Base-by-base conservation (phyloP, 2,329 filamentous ascomycete genomes). In the Tolypocladium album region DNA sequence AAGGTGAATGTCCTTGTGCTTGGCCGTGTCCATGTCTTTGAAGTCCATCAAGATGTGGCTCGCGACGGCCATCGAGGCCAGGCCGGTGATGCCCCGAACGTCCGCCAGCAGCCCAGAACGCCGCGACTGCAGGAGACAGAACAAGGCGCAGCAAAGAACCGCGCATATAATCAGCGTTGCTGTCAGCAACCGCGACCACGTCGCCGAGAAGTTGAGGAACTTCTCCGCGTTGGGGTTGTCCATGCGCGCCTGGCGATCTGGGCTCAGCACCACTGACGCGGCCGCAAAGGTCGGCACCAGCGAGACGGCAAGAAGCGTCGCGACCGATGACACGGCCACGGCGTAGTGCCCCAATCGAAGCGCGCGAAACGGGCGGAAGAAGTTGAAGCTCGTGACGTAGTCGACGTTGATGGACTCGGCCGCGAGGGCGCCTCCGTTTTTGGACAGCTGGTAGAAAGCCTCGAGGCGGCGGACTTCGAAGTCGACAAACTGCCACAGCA, bases 11-110 rank as follows among this genome's bases (percentile, higher is more conserved):
- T 86, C 82, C 56, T 83, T 76, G 59, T 87, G 83, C 5, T 79
- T 83, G 9, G 84, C 86, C 1, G 84, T 82, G 68, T 91, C 88
- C 73, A 89, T 82, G 60, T 86, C 86, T 63, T 84, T 85, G 68
- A 91, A 90, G 68, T 91, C 88, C 72, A 85, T 85, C 63, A 90
- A 74, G 68, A 90, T 88, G 64, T 90, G 88, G 63, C 82, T 85
- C 62, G 84, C 83, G 3, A 88, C 88, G 12, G 88, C 88, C 87
- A 91, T 90, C 60, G 87, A 84, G 7, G 88, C 88, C 43, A 90
- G 78, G 1, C 88, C 88, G 1, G 88, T 87, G 58, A 91, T 89
- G 7, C 88, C 88, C 64, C 84, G 85, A 8, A 89, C 87, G 67
- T 90, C 86, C 7, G 83, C 82, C 3, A 85, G 71, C 20, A 91